Evolutionary conservation across 225 moss, liverwort and hornwort species (phyloP).

Genomic region (Polytrichum commune): DNA sequence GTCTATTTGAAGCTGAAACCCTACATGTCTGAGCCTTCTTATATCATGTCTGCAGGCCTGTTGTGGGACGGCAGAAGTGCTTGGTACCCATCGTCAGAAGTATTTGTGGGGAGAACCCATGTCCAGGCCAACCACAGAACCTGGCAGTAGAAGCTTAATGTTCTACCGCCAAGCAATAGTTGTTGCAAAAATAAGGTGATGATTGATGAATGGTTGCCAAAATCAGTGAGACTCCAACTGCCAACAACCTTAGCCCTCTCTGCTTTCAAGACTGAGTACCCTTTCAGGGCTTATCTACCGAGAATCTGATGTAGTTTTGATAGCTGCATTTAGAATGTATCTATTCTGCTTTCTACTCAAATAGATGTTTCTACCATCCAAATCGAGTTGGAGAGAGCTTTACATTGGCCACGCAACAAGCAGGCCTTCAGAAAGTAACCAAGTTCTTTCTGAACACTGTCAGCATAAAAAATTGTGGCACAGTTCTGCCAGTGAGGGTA

Average conservation of each 20-base stretch:
- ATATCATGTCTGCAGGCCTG: conserved; percentile 44
- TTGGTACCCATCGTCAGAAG: conserved; percentile 48
- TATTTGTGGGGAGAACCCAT: conserved; percentile 59
- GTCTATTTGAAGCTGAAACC: no score
- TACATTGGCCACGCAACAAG: no score
- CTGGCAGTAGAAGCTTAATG: conserved; percentile 66
- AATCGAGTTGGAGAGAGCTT: no score
- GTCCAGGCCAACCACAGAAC: conserved; percentile 54
- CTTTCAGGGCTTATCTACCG: not conserved
- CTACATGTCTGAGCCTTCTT: not conserved
- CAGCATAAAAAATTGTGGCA: not conserved
- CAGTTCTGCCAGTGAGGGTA: not conserved
- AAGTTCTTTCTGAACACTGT: no score
- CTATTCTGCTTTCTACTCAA: no score
- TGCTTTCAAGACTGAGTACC: not conserved
- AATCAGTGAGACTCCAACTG: not conserved
- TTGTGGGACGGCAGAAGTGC: conserved; percentile 60
- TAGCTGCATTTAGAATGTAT: no score
- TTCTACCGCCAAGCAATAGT: not conserved
- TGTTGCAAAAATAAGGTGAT: not conserved
- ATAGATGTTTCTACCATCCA: no score
- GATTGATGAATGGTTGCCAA: not conserved
- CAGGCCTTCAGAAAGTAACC: no score
- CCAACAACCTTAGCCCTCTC: not conserved
- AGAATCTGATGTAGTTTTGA: no score